Evolutionary conservation across 805 yeast species (phyloP), one percentile per base, ranked within the genome.

Genomic region (Lachancea fermentati): DNA sequence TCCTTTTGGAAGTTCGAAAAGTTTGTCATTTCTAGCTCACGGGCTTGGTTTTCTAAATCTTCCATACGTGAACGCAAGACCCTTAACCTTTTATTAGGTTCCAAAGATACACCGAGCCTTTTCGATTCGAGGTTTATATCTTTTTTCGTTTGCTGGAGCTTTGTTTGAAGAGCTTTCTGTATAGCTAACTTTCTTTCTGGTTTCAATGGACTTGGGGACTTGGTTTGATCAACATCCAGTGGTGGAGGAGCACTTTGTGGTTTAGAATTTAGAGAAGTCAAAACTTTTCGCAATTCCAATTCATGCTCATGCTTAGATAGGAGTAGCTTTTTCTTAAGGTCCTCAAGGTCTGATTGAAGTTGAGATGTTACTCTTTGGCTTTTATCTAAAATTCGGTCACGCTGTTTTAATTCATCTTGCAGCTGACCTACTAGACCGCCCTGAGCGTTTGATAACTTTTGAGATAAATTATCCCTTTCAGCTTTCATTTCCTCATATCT

Each of bases 11-110:
- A 47, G 24, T 78, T 85, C 19, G 75, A 81, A 52, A 86, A 88
- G 49, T 87, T 93, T 15, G 85, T 82, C 75, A 78, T 81, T 58
- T 91, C 97, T 43, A 91, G 69, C 53, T 83, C 85, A 45, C 94
- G 68, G 0, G 96, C 96, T 66, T 85, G 85, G 35, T 76, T 74
- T 56, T 85, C 95, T 39, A 89, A 71, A 47, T 77, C 81, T 44
- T 85, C 94, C 95, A 87, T 87, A 56, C 81, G 75, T 51, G 81
- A 85, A 41, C 96, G 71, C 51, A 89, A 68, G 32, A 77, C 80
- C 45, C 93, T 72, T 37, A 88, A 64, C 48, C 91, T 69, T 2
- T 83, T 74, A 51, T 83, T 82, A 3, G 96, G 95, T 56, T 85
- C 95, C 19, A 80, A 32, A 68, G 58, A 44, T 66, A 71, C 36